Base-by-base conservation (phyloP, 1,139 yeast species). In the Kodamaea plutei region DNA sequence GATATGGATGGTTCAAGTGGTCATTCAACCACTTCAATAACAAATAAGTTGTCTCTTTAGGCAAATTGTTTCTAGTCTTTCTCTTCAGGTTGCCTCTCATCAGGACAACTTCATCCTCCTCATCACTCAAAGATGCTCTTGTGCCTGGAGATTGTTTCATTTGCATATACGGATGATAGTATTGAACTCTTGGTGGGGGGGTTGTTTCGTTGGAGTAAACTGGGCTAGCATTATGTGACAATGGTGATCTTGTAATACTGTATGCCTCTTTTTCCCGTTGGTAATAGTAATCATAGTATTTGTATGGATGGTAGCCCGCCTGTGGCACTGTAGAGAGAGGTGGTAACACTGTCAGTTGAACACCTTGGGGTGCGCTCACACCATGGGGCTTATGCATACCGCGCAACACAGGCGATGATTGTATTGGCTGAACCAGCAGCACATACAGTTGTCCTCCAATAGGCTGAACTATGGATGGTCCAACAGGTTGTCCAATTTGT, bases 1-100 rank as follows among this genome's bases (percentile, higher is more conserved):
- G 98, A 55, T 89, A 89, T 10, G 98, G 98, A 52, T 89, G 94
- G 45, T 84, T 82, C 43, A 88, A 62, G 55, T 91, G 95, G 30
- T 80, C 79, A 45, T 81, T 72, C 33, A 89, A 69, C 98, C 98
- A 91, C 40, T 72, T 73, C 39, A 91, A 73, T 39, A 91, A 64
- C 14, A 85, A 78, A 41, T 77, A 78, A 3, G 96, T 89, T 2
- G 95, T 89, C 43, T 81, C 89, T 48, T 88, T 81, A 11, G 98
- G 97, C 40, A 91, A 65, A 54, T 89, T 89, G 37, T 79, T 79
- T 30, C 95, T 70, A 24, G 91, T 75, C 43, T 74, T 74, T 28
- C 54, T 36, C 36, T 44, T 44, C 23, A 38, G 29, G 33, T 36
- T 36, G 19, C 42, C 43, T 4, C 37, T 15, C 32, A 33, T 9